Base-by-base conservation (phyloP, 2,329 filamentous ascomycete genomes). In the Phaeosphaeria sp. region DNA sequence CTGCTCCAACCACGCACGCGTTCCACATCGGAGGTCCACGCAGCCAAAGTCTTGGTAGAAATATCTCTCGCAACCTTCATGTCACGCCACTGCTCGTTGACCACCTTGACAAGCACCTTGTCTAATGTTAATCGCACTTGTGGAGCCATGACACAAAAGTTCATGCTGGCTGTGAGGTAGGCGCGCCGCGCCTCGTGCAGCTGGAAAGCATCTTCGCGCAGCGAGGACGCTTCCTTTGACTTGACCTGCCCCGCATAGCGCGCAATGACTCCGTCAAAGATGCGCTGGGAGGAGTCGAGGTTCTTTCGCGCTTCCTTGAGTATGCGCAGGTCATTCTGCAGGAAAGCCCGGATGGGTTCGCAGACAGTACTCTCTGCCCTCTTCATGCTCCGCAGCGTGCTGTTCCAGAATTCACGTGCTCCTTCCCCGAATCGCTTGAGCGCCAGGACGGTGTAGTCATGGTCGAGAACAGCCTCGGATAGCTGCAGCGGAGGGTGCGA, bases 161-260 rank as follows among this genome's bases (percentile, higher is more conserved):
- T 95, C 86, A 99, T 89, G 15, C 92, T 93, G 1, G 93, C 90
- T 74, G 93, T 94, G 44, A 98, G 83, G 75, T 99, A 99, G 30
- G 89, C 87, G 72, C 95, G 96, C 57, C 94, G 87, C 22, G 92
- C 91, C 81, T 98, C 95, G 74, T 97, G 95, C 39, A 98, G 87
- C 73, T 95, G 89, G 71, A 99, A 99, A 0, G 95, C 95, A 78
- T 99, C 95, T 77, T 99, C 95, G 59, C 95, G 86, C 55, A 99
- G 82, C 1, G 93, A 87, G 0, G 93, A 97, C 0, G 94, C 87
- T 77, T 99, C 95, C 78, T 98, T 99, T 6, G 92, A 89, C 81
- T 97, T 98, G 64, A 89, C 90, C 77, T 97, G 93, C 2, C 86
- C 83, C 5, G 93, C 85, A 72, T 96, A 98, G 57, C 93, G 88